phyloP scores from a whole-genome alignment of 2,329 filamentous ascomycete species.

The Fusarium torreyae region DNA sequence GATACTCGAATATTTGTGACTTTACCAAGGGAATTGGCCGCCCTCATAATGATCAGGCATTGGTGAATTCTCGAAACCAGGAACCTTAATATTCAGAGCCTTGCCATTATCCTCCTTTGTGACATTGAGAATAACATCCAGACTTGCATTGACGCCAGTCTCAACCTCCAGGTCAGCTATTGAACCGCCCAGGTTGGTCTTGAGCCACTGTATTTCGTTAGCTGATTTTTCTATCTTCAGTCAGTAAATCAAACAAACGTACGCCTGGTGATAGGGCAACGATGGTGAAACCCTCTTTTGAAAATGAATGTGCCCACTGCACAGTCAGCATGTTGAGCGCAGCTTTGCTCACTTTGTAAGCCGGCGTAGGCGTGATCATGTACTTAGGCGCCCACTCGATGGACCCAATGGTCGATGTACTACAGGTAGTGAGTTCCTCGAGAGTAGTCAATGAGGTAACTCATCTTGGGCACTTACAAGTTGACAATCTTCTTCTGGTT shows the following conservation, averaged over 20 bases:
- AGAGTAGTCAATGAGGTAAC: neutral
- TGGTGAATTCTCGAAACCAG: slow-evolving; percentile 27
- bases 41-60: slow-evolving; percentile 19
- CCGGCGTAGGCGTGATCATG: slow-evolving; percentile 47
- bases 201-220: neutral
- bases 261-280: slow-evolving; percentile 59
- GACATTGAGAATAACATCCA: slow-evolving; percentile 16
- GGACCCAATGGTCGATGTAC: slow-evolving; percentile 45
- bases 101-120: slow-evolving; percentile 27
- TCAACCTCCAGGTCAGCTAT: neutral
- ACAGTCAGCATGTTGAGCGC: slow-evolving; percentile 64
- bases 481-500: slow-evolving; percentile 60
- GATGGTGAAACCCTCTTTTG: slow-evolving; percentile 59
- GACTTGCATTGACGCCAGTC: slow-evolving; percentile 49
- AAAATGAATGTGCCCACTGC: slow-evolving; percentile 57
- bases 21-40: slow-evolving; percentile 19
- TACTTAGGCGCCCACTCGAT: slow-evolving; percentile 51
- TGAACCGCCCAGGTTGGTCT: neutral
- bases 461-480: slow-evolving; percentile 52
- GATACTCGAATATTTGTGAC: no score
- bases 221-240: neutral
- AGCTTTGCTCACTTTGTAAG: slow-evolving; percentile 64
- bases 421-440: neutral
- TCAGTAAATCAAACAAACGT: neutral
- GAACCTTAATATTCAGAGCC: slow-evolving; percentile 31